Conservation (phyloP, 176 grass and related monocot species). For the Carex pumila region DNA sequence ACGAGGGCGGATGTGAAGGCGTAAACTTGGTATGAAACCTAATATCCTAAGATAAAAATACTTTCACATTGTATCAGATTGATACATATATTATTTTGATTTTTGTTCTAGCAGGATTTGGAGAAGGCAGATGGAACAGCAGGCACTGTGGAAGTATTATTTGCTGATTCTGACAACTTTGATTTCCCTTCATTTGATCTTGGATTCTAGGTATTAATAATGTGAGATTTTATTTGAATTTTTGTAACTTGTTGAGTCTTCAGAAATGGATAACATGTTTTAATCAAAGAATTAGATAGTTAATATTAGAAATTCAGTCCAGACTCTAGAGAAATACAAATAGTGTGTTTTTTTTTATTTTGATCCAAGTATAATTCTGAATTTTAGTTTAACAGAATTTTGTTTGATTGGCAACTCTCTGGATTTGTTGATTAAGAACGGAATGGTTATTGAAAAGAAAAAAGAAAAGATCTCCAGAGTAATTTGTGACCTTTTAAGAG, state of each 20-base stretch:
- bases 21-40: not conserved
- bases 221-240: not conserved
- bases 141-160: not conserved
- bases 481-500: too few relatives aligned
- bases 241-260: not conserved
- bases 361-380: too few relatives aligned
- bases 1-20: not conserved
- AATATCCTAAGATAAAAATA: not conserved
- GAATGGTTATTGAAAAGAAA: too few relatives aligned
- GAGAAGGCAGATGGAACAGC: not conserved
- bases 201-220: not conserved
- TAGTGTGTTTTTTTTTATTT: not conserved
- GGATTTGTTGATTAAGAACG: too few relatives aligned
- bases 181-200: slow-evolving; percentile 12
- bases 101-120: not conserved
- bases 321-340: not conserved
- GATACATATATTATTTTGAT: not conserved
- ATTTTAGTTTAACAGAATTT: too few relatives aligned
- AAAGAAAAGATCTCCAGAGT: too few relatives aligned
- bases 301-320: not conserved
- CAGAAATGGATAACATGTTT: too few relatives aligned
- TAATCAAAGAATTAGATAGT: not conserved
- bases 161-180: not conserved
- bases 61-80: not conserved
- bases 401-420: too few relatives aligned